Conservation (phyloP, 306 rosid species). For the Vicia sativa region DNA sequence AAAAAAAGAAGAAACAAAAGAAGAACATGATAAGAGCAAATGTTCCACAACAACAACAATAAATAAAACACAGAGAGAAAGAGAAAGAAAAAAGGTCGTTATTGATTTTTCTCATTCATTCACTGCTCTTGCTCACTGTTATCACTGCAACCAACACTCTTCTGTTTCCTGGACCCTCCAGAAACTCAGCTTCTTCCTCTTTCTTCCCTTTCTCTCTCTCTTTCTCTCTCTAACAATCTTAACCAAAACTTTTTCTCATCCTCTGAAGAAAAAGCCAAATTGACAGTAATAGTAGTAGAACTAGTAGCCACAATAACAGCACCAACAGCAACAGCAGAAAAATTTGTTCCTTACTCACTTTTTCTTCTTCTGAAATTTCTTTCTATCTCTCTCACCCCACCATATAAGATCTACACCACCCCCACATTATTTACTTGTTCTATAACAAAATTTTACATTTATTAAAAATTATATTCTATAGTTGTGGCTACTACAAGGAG, state of each 20-base stretch:
- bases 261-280: slow-evolving; percentile 55
- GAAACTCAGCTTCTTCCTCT: slow-evolving; percentile 9
- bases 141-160: slow-evolving; percentile 31
- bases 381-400: neutral
- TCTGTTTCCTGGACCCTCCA: slow-evolving; percentile 39
- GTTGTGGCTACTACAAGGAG: slow-evolving; percentile 99
- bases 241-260: slow-evolving; percentile 33
- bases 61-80: slow-evolving; percentile 45
- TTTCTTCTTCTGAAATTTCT: neutral
- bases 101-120: slow-evolving; percentile 46
- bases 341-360: slow-evolving; percentile 4
- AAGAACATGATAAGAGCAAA: slow-evolving; percentile 38
- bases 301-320: slow-evolving; percentile 46
- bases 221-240: slow-evolving; percentile 9
- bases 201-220: slow-evolving; percentile 4
- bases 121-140: slow-evolving; percentile 23
- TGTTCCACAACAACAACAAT: slow-evolving; percentile 33
- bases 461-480: neutral
- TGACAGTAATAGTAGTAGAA: slow-evolving; percentile 54
- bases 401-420: slow-evolving; percentile 20
- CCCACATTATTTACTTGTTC: neutral
- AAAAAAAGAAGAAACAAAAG: neutral
- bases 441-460: neutral
- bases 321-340: slow-evolving; percentile 23
- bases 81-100: slow-evolving; percentile 57